Percentiles rank a stretch among this genome's conserved stretches.
phyloP scores from a whole-genome alignment of 805 yeast genomes.

The Ogataea minuta region DNA sequence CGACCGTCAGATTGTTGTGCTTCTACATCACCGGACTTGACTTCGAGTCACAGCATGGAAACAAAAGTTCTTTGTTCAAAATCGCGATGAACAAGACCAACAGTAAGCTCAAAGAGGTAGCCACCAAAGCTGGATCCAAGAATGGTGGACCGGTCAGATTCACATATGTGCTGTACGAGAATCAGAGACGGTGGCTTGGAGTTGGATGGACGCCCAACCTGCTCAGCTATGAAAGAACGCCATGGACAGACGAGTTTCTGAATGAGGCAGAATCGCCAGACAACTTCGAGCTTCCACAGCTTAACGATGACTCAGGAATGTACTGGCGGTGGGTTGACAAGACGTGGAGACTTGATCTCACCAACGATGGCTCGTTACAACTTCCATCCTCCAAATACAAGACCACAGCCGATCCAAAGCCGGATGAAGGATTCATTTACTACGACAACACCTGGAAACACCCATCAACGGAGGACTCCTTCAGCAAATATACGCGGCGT shows the following conservation, averaged over 20 bases:
- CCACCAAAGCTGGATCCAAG: conserved; percentile 17
- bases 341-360: conserved; percentile 86
- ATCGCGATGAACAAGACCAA: conserved; percentile 55
- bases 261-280: conserved; percentile 82
- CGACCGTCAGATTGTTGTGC: conserved; percentile 62
- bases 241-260: conserved; percentile 96
- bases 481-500: conserved; percentile 87
- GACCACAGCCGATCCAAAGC: conserved; percentile 65
- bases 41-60: conserved; percentile 42
- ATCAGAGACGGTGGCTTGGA: conserved; percentile 96
- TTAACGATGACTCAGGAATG: conserved; percentile 63
- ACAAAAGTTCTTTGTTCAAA: conserved; percentile 43
- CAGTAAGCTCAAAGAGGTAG: conserved; percentile 32
- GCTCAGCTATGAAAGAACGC: conserved; percentile 86
- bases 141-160: conserved; percentile 57
- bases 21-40: conserved; percentile 89
- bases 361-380: conserved; percentile 83
- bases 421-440: conserved; percentile 84
- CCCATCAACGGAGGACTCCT: conserved; percentile 84
- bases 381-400: conserved; percentile 58
- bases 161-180: conserved; percentile 89
- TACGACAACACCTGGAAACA: conserved; percentile 93
- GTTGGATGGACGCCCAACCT: conserved; percentile 96
- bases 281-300: conserved; percentile 75
- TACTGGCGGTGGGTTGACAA: conserved; percentile 95